These are phyloP conservation scores for Candida caryicola DNA, from an alignment of 805 yeast genomes.

Conservation along the genomic window DNA sequence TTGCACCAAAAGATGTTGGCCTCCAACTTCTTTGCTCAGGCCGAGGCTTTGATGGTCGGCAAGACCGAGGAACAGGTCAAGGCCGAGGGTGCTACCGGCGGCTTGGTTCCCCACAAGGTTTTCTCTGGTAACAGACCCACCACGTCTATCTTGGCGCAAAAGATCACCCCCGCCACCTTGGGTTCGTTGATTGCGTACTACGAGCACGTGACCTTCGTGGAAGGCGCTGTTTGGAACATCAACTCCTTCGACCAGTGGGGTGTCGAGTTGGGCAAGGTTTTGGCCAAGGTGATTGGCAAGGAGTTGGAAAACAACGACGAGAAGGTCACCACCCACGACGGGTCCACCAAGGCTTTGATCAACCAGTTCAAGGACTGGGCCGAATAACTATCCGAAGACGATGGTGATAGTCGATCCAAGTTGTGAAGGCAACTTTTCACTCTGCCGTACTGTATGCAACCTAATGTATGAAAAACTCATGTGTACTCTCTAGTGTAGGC, in stretches of 20 bases:
- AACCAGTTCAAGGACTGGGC: slow-evolving; percentile 92
- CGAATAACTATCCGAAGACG: slow-evolving; percentile 12
- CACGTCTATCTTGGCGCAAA: slow-evolving; percentile 91
- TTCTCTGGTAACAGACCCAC: slow-evolving; percentile 99
- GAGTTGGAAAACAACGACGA: slow-evolving; percentile 67
- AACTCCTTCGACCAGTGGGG: slow-evolving; percentile 99
- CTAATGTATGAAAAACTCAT: not conserved
- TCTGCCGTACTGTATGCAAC: not conserved
- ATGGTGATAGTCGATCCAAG: slow-evolving; percentile 1
- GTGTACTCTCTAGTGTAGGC: no score
- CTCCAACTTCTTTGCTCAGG: slow-evolving; percentile 98
- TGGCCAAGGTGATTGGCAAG: slow-evolving; percentile 91
- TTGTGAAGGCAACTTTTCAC: slow-evolving; percentile 1
- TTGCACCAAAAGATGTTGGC: slow-evolving; percentile 97
- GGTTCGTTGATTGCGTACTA: slow-evolving; percentile 97
- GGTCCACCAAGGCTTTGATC: slow-evolving; percentile 87
- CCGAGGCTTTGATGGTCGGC: slow-evolving; percentile 97
- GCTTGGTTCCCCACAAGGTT: slow-evolving; percentile 89
- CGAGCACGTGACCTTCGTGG: slow-evolving; percentile 95
- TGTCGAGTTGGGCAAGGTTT: slow-evolving; percentile 96
- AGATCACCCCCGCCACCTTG: slow-evolving; percentile 92
- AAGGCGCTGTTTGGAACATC: slow-evolving; percentile 99
- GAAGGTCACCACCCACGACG: slow-evolving; percentile 69
- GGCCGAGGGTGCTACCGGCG: slow-evolving; percentile 85
- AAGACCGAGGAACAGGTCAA: slow-evolving; percentile 80